Conservation (phyloP, 192 early-diverging fungal genomes). For the Mortierella claussenii region DNA sequence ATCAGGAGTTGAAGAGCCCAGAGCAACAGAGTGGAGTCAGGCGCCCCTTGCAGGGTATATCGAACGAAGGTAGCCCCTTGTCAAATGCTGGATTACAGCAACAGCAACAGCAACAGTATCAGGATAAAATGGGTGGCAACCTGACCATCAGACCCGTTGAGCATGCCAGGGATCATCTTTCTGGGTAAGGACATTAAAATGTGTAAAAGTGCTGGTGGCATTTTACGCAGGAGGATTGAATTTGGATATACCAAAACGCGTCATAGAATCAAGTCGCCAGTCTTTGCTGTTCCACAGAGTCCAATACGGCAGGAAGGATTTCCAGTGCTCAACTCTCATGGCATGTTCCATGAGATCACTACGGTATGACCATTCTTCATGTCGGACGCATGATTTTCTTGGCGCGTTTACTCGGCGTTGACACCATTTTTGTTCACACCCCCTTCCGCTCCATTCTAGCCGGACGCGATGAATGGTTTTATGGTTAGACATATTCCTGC, state of each 20-base stretch:
- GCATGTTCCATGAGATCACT: constrained; percentile 63
- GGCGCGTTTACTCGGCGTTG: no score
- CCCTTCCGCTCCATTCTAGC: constrained; percentile 15
- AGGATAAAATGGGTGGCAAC: background rate
- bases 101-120: background rate
- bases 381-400: no score
- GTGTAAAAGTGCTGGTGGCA: background rate
- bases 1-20: constrained; percentile 38
- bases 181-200: constrained; percentile 16
- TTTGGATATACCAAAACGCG: no score
- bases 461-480: constrained; percentile 57
- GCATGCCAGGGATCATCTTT: constrained; percentile 7
- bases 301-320: constrained; percentile 31
- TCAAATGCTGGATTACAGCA: background rate
- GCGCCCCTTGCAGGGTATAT: background rate
- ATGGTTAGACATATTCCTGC: constrained; percentile 58
- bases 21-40: background rate
- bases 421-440: background rate
- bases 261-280: constrained; percentile 25
- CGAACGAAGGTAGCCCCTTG: background rate
- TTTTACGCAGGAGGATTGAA: background rate
- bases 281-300: constrained; percentile 26
- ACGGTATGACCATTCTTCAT: constrained; percentile 39
- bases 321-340: constrained; percentile 20
- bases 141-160: constrained; percentile 6